phyloP scores from a whole-genome alignment of 345 rosid species.

The Populus nigra region DNA sequence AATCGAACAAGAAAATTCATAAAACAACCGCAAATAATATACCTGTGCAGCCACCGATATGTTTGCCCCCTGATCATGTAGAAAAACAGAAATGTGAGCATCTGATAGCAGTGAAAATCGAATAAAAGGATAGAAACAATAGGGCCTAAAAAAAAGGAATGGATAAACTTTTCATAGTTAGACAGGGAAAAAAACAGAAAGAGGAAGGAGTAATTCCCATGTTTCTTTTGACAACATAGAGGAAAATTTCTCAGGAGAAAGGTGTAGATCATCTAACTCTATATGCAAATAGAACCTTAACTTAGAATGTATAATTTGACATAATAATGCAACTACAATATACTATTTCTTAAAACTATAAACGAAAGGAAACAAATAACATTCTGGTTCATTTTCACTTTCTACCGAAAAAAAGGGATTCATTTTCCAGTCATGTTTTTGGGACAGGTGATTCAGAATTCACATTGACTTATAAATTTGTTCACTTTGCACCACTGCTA shows the following conservation, averaged over 20 bases:
- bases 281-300: background rate
- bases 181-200: background rate
- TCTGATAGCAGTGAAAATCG: background rate
- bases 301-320: too few species aligned
- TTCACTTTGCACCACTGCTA: background rate
- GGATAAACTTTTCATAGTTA: background rate
- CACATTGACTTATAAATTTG: background rate
- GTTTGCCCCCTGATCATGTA: conserved; percentile 76
- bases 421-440: background rate
- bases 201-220: background rate
- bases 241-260: background rate
- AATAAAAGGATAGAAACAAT: background rate
- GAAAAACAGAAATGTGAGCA: conserved; percentile 7
- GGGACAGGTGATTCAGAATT: background rate
- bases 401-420: too few species aligned
- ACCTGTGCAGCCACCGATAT: conserved; percentile 97
- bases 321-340: too few species aligned
- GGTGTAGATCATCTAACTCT: background rate
- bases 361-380: too few species aligned
- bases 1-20: background rate
- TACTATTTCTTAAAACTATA: too few species aligned
- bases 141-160: background rate
- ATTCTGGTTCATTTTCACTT: background rate
- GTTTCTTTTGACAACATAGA: background rate
- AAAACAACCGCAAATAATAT: conserved; percentile 1